Percentiles rank a stretch among this genome's conserved stretches.
These are phyloP conservation scores for Torrubiellomyces zombiae DNA, from an alignment of 2,329 filamentous ascomycete genomes.

Conservation along the genomic window DNA sequence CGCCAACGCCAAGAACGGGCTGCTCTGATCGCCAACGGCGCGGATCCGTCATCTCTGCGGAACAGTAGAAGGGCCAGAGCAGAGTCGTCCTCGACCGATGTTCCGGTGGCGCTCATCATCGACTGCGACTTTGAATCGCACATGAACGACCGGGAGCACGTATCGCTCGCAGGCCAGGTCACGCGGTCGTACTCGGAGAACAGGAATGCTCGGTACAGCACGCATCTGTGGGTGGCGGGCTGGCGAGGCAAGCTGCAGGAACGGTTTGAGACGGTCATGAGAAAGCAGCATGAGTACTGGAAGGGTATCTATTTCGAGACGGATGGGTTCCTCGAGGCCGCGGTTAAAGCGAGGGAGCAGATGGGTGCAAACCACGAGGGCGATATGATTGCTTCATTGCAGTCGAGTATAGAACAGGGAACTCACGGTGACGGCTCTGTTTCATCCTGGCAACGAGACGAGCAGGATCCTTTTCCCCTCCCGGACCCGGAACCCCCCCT, in stretches of 20 bases:
- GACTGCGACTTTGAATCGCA: conserved; percentile 86
- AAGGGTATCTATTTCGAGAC: conserved; percentile 58
- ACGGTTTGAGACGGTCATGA: conserved; percentile 63
- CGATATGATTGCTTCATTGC: conserved; percentile 41
- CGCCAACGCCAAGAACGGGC: conserved; percentile 33
- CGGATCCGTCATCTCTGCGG: conserved; percentile 19
- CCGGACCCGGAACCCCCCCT: conserved; percentile 16
- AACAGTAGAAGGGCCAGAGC: too few species aligned
- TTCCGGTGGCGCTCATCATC: conserved; percentile 67
- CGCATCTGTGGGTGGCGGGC: conserved; percentile 60
- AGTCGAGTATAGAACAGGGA: too few species aligned
- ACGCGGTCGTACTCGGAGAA: conserved; percentile 87
- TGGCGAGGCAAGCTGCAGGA: conserved; percentile 62
- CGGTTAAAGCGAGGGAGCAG: conserved; percentile 43
- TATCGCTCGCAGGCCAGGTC: conserved; percentile 69
- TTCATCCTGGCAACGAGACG: conserved; percentile 16
- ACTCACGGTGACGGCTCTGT: conserved; percentile 12
- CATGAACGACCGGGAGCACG: conserved; percentile 75
- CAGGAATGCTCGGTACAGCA: conserved; percentile 45
- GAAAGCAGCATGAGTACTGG: conserved; percentile 60
- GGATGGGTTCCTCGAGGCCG: conserved; percentile 56
- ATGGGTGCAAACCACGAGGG: conserved; percentile 44
- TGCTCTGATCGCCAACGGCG: conserved; percentile 29
- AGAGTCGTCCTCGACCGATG: conserved; percentile 28
- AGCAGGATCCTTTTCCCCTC: conserved; percentile 16